These are phyloP conservation scores for Umbelopsis sp. DNA, from an alignment of 192 early-diverging fungal species.

Conservation along the genomic window DNA sequence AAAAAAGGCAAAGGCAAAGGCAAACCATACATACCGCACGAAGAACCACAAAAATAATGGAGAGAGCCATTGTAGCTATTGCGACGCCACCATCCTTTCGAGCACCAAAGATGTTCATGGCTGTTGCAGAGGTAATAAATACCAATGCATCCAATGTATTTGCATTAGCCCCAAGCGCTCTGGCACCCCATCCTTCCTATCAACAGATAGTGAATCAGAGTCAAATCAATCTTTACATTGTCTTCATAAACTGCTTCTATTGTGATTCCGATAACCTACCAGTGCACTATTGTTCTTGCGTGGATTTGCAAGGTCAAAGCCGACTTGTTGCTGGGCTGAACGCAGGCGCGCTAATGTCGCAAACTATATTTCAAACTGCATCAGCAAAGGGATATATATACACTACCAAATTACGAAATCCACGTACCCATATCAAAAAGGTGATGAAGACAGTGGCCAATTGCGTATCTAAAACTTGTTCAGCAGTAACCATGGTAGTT, in stretches of 20 bases:
- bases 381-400: background rate
- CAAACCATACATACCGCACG: constrained; percentile 12
- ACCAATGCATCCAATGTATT: background rate
- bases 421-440: background rate
- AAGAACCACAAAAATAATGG: background rate
- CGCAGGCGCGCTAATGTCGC: background rate
- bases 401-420: background rate
- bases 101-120: constrained; percentile 11
- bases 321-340: background rate
- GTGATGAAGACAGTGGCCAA: background rate
- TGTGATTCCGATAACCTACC: background rate
- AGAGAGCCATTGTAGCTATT: constrained; percentile 1
- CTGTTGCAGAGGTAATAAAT: background rate
- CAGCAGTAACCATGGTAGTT: background rate
- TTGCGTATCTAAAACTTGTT: constrained; percentile 9
- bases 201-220: background rate
- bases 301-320: background rate
- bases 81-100: background rate
- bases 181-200: constrained; percentile 1
- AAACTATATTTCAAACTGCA: background rate
- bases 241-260: background rate
- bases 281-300: background rate
- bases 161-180: background rate
- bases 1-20: background rate
- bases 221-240: background rate